Conservation (phyloP, 208 protist genomes). For the Trypanosoma caninum region DNA sequence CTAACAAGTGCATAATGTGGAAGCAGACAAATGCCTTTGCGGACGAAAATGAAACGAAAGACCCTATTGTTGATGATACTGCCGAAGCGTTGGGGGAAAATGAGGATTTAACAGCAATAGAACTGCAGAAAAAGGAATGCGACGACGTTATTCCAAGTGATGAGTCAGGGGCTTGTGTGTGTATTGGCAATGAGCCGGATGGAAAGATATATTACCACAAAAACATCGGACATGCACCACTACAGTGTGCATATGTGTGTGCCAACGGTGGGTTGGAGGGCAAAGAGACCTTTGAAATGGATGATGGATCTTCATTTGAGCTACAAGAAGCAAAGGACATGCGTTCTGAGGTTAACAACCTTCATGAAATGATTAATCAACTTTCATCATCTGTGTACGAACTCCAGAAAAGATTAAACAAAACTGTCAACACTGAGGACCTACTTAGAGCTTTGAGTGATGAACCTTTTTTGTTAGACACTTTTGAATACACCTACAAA, state of each 20-base stretch:
- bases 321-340: constrained; percentile 30
- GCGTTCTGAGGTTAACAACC: constrained; percentile 14
- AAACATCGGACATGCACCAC: constrained; percentile 31
- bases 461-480: constrained; percentile 47
- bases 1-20: constrained; percentile 37
- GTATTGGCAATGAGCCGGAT: constrained; percentile 13
- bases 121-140: constrained; percentile 55
- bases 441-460: constrained; percentile 45
- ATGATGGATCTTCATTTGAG: constrained; percentile 25
- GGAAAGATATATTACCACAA: constrained; percentile 9
- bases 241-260: constrained; percentile 61
- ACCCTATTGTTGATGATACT: too few species aligned
- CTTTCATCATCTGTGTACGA: constrained; percentile 13
- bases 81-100: too few species aligned
- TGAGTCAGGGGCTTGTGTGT: constrained; percentile 61
- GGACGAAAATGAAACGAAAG: constrained; percentile 14
- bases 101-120: too few species aligned
- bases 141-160: constrained; percentile 21
- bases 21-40: constrained; percentile 38
- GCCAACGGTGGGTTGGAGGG: constrained; percentile 5
- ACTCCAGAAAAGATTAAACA: constrained; percentile 8
- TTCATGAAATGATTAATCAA: constrained; percentile 20
- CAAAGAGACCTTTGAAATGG: constrained; percentile 6
- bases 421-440: constrained; percentile 41
- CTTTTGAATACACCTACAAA: constrained; percentile 50